Conservation (phyloP, 148 eudicot genomes). For the Drosera capensis region DNA sequence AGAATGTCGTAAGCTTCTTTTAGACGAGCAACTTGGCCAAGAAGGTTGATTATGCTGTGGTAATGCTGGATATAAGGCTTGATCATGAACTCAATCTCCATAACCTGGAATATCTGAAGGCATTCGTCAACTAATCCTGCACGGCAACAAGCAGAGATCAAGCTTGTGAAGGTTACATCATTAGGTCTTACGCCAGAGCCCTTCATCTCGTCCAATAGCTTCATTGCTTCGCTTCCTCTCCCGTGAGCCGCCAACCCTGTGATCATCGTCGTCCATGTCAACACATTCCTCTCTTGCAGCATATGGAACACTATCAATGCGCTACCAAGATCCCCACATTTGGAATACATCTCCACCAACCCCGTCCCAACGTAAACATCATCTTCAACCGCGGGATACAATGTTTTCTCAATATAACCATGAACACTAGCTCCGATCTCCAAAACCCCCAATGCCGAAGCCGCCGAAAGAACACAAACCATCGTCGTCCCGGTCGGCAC, state of each 20-base stretch:
- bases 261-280: conserved; percentile 53
- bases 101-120: conserved; percentile 29
- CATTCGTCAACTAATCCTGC: conserved; percentile 45
- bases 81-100: conserved; percentile 26
- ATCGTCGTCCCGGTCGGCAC: conserved; percentile 28
- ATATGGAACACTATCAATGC: conserved; percentile 22
- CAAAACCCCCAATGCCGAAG: conserved; percentile 26
- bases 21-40: conserved; percentile 45
- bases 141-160: conserved; percentile 48
- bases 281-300: conserved; percentile 31
- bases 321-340: conserved; percentile 37
- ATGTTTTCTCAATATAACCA: conserved; percentile 33
- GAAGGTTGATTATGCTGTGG: conserved; percentile 47
- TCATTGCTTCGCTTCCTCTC: conserved; percentile 35
- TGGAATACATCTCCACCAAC: conserved; percentile 50
- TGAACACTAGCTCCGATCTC: conserved; percentile 39
- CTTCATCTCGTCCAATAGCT: conserved; percentile 29
- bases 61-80: conserved; percentile 28
- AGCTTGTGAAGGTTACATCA: conserved; percentile 44
- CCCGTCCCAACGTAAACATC: conserved; percentile 47
- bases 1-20: conserved; percentile 34
- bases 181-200: conserved; percentile 27
- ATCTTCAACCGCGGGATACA: conserved; percentile 10
- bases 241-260: conserved; percentile 48
- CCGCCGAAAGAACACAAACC: conserved; percentile 44